Base-by-base conservation (phyloP, 2,329 filamentous ascomycete species). In the Talaromyces sp. region DNA sequence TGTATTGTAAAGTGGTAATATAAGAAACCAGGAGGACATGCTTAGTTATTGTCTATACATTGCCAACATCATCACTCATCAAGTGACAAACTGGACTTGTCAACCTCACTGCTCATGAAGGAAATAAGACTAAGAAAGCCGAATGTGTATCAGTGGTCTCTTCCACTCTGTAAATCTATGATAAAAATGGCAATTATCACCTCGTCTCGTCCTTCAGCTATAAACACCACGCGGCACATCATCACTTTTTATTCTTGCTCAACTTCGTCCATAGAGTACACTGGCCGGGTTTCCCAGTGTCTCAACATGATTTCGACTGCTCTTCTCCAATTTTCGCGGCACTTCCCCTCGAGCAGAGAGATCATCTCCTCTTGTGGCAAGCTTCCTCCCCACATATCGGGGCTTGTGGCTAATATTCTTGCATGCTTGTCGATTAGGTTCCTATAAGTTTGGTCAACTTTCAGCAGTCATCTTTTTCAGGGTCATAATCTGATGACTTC, bases 381-480 rank as follows among this genome's bases (percentile, higher is more conserved):
- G 37, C 79, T 79, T 1, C 81, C 83, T 54, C 84, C 88, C 89
- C 89, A 92, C 87, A 91, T 92, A 62, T 85, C 83, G 3, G 84
- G 85, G 67, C 83, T 84, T 14, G 78, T 76, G 0, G 88, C 86
- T 69, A 91, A 86, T 12, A 79, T 72, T 37, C 81, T 79, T 0
- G 89, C 87, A 69, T 88, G 88, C 40, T 81, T 79, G 0, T 82
- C 72, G 21, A 92, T 81, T 54, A 91, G 78, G 61, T 82, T 81
- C 65, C 86, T 88, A 59, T 58, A 44, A 37, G 14, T 40, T 57
- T 23, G 4, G 21, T 48, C 31, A 42, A 8, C 14, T 14, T 28
- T 28, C 44, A 61, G 23, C 16, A 23, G 21, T 60, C 37, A 52
- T 21, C 21, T 16, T 7, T 28, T 25, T 35, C 50, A 54, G 21